Evolutionary conservation across 1,139 yeast species (phyloP).

Genomic region (Yamadazyma buinensis): DNA sequence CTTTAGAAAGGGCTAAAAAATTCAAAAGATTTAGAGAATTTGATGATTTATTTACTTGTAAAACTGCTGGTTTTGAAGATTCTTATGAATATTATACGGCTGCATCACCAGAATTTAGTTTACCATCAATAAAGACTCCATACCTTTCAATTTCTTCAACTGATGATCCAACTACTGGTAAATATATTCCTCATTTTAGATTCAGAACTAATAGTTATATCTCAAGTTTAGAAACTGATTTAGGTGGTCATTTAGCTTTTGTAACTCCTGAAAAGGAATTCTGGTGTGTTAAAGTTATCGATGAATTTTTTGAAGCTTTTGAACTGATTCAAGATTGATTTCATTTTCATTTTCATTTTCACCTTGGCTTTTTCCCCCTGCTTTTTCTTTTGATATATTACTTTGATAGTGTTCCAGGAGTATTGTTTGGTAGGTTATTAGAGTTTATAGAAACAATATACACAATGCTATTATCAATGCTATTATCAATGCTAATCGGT

Average conservation of each 20-base stretch:
- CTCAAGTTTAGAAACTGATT: conserved; percentile 38
- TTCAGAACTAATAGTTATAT: conserved; percentile 29
- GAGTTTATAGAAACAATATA: too few species aligned
- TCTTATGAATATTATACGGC: conserved; percentile 71
- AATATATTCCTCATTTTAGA: conserved; percentile 29
- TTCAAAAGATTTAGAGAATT: conserved; percentile 52
- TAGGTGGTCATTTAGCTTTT: conserved; percentile 64
- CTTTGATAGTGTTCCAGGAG: too few species aligned
- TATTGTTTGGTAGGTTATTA: too few species aligned
- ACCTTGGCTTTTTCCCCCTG: too few species aligned
- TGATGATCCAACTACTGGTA: conserved; percentile 83
- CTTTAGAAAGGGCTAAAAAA: conserved; percentile 25
- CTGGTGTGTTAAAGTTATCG: conserved; percentile 70
- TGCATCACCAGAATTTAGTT: conserved; percentile 60
- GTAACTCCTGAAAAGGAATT: conserved; percentile 56
- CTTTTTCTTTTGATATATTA: too few species aligned
- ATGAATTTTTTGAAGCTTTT: conserved; percentile 56
- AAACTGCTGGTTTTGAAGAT: conserved; percentile 64
- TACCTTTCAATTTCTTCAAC: conserved; percentile 61
- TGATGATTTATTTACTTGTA: conserved; percentile 71
- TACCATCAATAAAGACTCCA: conserved; percentile 61
- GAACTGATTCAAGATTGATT: conserved; percentile 18
- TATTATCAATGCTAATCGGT: too few species aligned
- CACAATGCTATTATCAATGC: too few species aligned
- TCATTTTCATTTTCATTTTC: too few species aligned